A percentile compares a stretch with the other conserved stretches of the same genome.
Conservation (phyloP, 306 rosid species). For the Prunus kanzakura region DNA sequence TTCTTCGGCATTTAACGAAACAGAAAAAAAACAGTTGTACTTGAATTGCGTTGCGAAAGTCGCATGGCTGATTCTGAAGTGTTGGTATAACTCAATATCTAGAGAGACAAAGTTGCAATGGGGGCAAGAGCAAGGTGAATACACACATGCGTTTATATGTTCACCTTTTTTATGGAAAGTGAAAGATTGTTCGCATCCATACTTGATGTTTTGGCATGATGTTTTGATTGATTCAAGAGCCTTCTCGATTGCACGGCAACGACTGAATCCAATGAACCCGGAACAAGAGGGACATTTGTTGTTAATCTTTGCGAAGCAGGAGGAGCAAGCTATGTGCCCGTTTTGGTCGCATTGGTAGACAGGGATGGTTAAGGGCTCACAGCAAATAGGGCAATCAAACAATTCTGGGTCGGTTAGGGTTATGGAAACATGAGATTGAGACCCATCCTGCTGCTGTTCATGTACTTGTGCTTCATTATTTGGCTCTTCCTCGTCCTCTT, state of each 20-base stretch:
- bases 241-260: slow-evolving; percentile 72
- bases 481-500: not conserved
- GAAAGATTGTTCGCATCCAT: slow-evolving; percentile 48
- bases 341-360: slow-evolving; percentile 57
- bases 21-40: slow-evolving; percentile 24
- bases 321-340: slow-evolving; percentile 75
- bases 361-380: not conserved
- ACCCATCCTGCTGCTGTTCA: not conserved
- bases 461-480: not conserved
- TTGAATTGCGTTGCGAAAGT: slow-evolving; percentile 25
- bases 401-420: not conserved
- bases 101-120: slow-evolving; percentile 42
- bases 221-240: slow-evolving; percentile 54
- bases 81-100: slow-evolving; percentile 35
- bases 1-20: slow-evolving; percentile 18
- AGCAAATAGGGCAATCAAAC: slow-evolving; percentile 8
- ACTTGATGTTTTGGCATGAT: slow-evolving; percentile 40
- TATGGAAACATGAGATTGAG: not conserved
- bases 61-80: slow-evolving; percentile 41
- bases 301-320: slow-evolving; percentile 42
- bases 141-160: slow-evolving; percentile 53
- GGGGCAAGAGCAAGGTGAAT: slow-evolving; percentile 59
- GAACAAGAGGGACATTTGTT: slow-evolving; percentile 63
- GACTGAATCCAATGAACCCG: slow-evolving; percentile 56
- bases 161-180: slow-evolving; percentile 31